Evolutionary conservation across 2,329 filamentous ascomycete genomes (phyloP).

Genomic region (Aschersonia sp.): DNA sequence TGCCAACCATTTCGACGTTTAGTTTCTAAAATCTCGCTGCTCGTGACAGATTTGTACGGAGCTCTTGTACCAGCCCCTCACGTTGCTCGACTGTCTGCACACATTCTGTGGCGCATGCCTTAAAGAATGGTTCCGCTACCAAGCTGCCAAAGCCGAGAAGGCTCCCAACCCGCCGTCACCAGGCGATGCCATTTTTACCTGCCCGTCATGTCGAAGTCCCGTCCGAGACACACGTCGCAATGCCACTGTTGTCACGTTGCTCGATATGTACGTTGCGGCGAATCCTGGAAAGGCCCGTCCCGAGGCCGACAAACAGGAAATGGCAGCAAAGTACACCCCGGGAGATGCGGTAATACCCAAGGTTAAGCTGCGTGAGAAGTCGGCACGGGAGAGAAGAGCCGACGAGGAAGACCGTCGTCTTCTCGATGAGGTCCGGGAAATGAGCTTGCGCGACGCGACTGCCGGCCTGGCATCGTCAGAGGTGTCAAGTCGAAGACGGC

Average conservation of each 20-base stretch:
- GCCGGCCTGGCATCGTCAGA: slow-evolving; percentile 24
- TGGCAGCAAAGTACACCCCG: slow-evolving; percentile 60
- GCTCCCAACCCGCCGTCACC: slow-evolving; percentile 32
- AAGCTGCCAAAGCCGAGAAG: slow-evolving; percentile 45
- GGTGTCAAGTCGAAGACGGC: slow-evolving; percentile 14
- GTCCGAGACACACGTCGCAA: slow-evolving; percentile 84
- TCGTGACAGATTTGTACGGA: slow-evolving; percentile 78
- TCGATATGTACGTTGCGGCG: slow-evolving; percentile 74
- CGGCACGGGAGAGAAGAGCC: slow-evolving; percentile 34
- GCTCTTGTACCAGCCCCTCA: slow-evolving; percentile 79
- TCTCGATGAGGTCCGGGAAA: slow-evolving; percentile 54
- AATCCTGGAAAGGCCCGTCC: slow-evolving; percentile 63
- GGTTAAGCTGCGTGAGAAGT: slow-evolving; percentile 34
- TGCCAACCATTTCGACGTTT: neutral
- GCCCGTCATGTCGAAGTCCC: slow-evolving; percentile 76
- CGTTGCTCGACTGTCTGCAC: slow-evolving; percentile 83
- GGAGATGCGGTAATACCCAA: slow-evolving; percentile 69
- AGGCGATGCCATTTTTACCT: slow-evolving; percentile 53
- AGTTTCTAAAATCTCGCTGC: neutral
- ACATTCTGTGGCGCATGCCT: slow-evolving; percentile 93
- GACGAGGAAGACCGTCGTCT: slow-evolving; percentile 56
- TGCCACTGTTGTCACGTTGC: slow-evolving; percentile 73
- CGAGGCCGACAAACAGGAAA: slow-evolving; percentile 59
- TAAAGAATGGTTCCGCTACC: slow-evolving; percentile 89
- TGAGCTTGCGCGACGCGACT: slow-evolving; percentile 57